Conservation (phyloP, 2,329 filamentous ascomycete genomes). For the Fusarium luffae region DNA sequence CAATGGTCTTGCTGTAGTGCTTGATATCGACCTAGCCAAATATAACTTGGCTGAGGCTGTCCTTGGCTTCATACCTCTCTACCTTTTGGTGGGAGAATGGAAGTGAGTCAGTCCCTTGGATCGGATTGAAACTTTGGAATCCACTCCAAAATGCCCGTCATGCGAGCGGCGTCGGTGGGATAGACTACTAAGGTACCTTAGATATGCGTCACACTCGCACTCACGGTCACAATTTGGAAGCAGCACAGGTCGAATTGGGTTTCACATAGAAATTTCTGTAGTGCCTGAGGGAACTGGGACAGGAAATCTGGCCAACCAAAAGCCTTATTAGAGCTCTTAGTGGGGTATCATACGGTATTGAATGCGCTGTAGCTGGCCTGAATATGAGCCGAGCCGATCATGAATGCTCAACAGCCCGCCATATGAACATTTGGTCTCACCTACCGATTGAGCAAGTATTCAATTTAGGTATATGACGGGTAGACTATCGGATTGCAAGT, state of each 20-base stretch:
- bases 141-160: constrained; percentile 32
- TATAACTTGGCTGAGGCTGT: constrained; percentile 39
- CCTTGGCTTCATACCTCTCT: constrained; percentile 43
- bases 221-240: not conserved
- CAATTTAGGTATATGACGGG: not conserved
- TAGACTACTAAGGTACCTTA: not conserved
- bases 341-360: constrained; percentile 1
- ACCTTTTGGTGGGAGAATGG: constrained; percentile 33
- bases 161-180: constrained; percentile 32
- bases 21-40: constrained; percentile 35
- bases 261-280: constrained; percentile 21
- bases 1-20: constrained; percentile 29
- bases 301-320: not conserved
- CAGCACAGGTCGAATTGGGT: constrained; percentile 14
- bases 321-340: not conserved
- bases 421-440: not conserved
- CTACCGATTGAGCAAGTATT: not conserved
- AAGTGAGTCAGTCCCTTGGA: constrained; percentile 35
- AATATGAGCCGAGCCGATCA: not conserved
- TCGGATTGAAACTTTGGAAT: constrained; percentile 25
- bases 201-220: constrained; percentile 31
- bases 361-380: constrained; percentile 10
- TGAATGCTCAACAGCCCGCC: not conserved
- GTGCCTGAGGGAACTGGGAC: not conserved
- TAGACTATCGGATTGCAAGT: not conserved